phyloP scores from a whole-genome alignment of 2,329 filamentous ascomycete genomes.

The Blumeria hordei region DNA sequence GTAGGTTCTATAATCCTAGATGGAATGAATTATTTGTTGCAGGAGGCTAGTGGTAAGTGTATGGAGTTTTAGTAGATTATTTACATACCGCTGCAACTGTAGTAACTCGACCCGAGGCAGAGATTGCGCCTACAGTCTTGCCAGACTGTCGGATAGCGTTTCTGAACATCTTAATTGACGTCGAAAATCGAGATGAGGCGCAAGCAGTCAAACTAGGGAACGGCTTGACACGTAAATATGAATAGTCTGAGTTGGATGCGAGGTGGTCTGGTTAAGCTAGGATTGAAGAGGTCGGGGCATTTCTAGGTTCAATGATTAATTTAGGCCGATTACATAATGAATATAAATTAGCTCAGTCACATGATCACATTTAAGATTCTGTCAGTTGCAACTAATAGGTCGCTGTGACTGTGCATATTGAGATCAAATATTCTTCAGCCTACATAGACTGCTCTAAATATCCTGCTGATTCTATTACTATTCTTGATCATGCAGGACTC shows the following conservation, averaged over 20 bases:
- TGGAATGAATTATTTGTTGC: conserved; percentile 5
- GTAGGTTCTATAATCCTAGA: conserved; percentile 16
- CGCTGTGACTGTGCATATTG: too few relatives aligned
- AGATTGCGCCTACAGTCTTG: conserved; percentile 82
- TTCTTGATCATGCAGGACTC: too few relatives aligned
- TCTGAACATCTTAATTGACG: conserved; percentile 66
- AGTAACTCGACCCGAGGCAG: conserved; percentile 74
- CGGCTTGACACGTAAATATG: conserved; percentile 20
- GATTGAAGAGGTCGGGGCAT: background rate
- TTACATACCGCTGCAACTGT: conserved; percentile 47
- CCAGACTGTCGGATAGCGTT: conserved; percentile 93
- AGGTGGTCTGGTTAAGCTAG: background rate
- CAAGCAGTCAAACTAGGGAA: conserved; percentile 36
- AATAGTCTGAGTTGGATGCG: background rate
- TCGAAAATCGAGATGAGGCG: conserved; percentile 24
- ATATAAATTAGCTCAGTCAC: conserved; percentile 1
- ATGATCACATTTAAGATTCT: background rate
- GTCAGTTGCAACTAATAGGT: background rate
- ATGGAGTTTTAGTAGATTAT: conserved; percentile 2
- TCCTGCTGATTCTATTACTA: too few relatives aligned
- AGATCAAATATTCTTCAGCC: too few relatives aligned
- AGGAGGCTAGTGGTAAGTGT: conserved; percentile 12
- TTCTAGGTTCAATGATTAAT: background rate
- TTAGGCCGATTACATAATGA: background rate
- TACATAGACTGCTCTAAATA: too few relatives aligned